phyloP scores from a whole-genome alignment of 257 asterid genomes.

The Henckelia pumila region DNA sequence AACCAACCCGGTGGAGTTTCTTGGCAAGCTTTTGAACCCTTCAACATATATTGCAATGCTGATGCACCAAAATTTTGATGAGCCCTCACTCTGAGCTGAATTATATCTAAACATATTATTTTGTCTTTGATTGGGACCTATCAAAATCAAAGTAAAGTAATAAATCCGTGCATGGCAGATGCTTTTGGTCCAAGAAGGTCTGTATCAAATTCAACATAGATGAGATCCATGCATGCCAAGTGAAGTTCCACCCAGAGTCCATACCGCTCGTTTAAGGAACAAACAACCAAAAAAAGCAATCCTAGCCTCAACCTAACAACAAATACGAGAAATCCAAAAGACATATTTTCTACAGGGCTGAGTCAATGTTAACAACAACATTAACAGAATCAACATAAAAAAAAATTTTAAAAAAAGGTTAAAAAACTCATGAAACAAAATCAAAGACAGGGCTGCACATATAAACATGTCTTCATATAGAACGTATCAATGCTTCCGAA shows the following conservation, averaged over 20 bases:
- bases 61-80: slow-evolving; percentile 1
- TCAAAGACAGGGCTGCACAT: background rate
- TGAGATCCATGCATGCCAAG: too few species aligned
- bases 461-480: background rate
- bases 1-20: slow-evolving; percentile 4
- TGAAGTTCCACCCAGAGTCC: background rate
- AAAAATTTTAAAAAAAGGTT: background rate
- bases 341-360: background rate
- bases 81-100: background rate
- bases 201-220: background rate
- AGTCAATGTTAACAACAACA: background rate
- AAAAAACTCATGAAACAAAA: too few species aligned
- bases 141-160: background rate
- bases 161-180: background rate
- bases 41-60: slow-evolving; percentile 6
- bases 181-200: background rate
- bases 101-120: background rate
- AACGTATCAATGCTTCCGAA: background rate
- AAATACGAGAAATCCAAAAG: background rate
- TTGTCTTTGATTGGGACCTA: background rate
- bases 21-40: background rate
- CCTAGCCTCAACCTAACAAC: background rate
- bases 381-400: background rate
- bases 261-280: background rate
- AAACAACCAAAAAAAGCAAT: background rate